Conservation (phyloP, 2,329 filamentous ascomycete genomes). For the Cordyceps militaris region DNA sequence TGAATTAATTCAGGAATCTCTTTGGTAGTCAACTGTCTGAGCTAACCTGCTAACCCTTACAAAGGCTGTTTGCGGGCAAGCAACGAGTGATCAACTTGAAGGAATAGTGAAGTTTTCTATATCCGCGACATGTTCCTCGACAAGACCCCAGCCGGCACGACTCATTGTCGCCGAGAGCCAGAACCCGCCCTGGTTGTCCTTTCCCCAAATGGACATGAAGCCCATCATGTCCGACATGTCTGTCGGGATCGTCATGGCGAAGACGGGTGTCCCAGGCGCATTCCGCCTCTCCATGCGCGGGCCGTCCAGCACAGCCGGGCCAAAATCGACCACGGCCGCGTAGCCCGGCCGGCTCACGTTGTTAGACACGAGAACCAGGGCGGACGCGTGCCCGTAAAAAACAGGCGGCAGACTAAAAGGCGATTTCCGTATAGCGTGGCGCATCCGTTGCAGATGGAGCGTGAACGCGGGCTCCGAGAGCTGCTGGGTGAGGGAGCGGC, state of each 20-base stretch:
- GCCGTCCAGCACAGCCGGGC: conserved; percentile 1
- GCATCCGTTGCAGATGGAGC: neutral
- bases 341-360: neutral
- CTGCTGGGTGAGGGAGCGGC: neutral
- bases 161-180: neutral
- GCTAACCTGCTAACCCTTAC: too few relatives aligned
- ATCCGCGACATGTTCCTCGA: neutral
- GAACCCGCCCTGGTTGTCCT: conserved; percentile 9
- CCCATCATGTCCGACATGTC: neutral
- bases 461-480: neutral
- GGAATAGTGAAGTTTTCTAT: neutral
- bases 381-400: neutral
- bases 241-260: neutral
- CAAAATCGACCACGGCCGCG: neutral
- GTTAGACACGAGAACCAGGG: neutral
- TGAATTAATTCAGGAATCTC: too few relatives aligned
- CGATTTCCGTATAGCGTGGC: neutral
- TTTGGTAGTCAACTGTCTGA: too few relatives aligned
- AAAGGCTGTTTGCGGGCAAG: too few relatives aligned
- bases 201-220: conserved; percentile 5
- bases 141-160: neutral
- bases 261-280: neutral
- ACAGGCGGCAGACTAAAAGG: neutral
- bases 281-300: neutral
- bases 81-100: too few relatives aligned